Conservation (phyloP, 352 stramenopile species). For the Globisporangium yorkense region DNA sequence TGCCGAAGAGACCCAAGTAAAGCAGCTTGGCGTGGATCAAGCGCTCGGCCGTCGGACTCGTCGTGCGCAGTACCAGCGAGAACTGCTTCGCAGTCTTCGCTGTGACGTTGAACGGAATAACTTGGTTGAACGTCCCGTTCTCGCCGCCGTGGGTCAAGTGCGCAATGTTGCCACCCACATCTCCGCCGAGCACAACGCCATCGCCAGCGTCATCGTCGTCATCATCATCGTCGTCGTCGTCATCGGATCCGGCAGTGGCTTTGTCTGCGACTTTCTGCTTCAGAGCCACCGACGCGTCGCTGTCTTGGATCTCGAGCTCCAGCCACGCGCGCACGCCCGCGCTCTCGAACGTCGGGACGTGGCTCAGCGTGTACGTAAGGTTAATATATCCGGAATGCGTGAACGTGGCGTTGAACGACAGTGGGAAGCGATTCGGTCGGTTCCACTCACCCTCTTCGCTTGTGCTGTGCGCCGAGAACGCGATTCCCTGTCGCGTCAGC, state of each 20-base stretch:
- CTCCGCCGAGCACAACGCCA: constrained; percentile 7
- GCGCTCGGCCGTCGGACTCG: constrained; percentile 30
- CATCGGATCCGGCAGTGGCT: background rate
- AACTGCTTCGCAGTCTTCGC: constrained; percentile 40
- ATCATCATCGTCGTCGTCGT: constrained; percentile 13
- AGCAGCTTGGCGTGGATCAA: constrained; percentile 46
- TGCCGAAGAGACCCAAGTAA: constrained; percentile 46
- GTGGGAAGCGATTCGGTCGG: constrained; percentile 28
- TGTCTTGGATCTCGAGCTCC: constrained; percentile 48
- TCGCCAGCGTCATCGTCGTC: constrained; percentile 15
- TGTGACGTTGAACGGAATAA: constrained; percentile 53
- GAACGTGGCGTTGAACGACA: constrained; percentile 55
- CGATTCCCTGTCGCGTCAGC: constrained; percentile 51
- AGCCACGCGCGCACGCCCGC: constrained; percentile 63
- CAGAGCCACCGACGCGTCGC: constrained; percentile 6
- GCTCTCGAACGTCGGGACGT: constrained; percentile 56
- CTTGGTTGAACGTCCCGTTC: constrained; percentile 58
- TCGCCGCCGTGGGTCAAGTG: constrained; percentile 56
- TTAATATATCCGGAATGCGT: constrained; percentile 48
- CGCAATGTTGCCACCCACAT: constrained; percentile 27
- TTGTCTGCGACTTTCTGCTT: constrained; percentile 7
- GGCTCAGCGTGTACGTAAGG: constrained; percentile 56
- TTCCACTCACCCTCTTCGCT: constrained; percentile 14
- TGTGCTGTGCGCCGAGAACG: constrained; percentile 25
- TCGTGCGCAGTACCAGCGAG: constrained; percentile 49